Base-by-base conservation (phyloP, 2,329 filamentous ascomycete species). In the Grosmannia huntii region DNA sequence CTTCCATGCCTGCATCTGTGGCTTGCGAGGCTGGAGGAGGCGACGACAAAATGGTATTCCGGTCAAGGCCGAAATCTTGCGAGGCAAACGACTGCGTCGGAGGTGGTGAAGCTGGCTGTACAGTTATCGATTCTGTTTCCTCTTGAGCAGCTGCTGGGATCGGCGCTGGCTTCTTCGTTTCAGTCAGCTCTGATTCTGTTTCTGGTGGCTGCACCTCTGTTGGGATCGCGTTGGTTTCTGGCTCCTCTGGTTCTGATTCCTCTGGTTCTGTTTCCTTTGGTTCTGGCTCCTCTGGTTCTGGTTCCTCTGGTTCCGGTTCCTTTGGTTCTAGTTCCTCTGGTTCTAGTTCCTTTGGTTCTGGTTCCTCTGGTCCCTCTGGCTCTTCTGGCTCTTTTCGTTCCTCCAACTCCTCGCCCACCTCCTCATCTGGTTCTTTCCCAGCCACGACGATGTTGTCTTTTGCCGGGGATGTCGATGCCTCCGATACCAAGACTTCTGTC, bases 1-100 rank as follows among this genome's bases (percentile, higher is more conserved):
- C 36, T 44, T 54, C 36, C 14, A 21, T 3, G 12, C 6, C 52
- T 16, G 21, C 21, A 4, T 44, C 36, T 12, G 38, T 27, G 36
- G 53, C 23, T 46, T 48, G 25, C 41, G 12, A 25, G 44, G 25
- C 25, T 46, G 9, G 16, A 41, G 33, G 46, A 25, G 46, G 46
- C 46, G 46, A 19, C 44, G 57, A 57, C 25, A 53, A 1, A 6
- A 59, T 50, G 48, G 16, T 21, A 14, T 53, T 44, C 19, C 19
- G 14, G 4, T 38, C 44, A 5, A 36, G 23, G 5, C 11, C 44
- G 46, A 53, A 57, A 3, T 31, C 41, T 19, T 56, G 54, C 16
- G 41, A 31, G 4, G 52, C 57, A n/a, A 60, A 49, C 10, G 19
- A 44, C 54, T 60, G 56, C 5, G 53, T 60, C 10, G 49, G 12